Percentiles rank a stretch among this genome's conserved stretches.
phyloP scores from a whole-genome alignment of 1,284 basidiomycete species.

The Tilletia setariae region DNA sequence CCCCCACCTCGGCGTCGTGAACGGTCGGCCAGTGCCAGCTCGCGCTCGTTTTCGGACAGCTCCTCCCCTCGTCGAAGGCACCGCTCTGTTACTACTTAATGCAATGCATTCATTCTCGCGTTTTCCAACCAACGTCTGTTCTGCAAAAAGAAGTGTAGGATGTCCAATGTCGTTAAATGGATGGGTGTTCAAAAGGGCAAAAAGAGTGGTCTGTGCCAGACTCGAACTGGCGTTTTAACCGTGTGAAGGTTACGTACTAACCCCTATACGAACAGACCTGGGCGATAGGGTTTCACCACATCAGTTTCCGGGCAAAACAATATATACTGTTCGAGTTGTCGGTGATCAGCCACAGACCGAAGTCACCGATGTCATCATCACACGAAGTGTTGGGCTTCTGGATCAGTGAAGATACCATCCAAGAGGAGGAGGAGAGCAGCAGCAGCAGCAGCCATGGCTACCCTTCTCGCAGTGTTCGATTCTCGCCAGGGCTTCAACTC shows the following conservation, averaged over 20 bases:
- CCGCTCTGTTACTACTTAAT: no score
- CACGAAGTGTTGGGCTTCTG: background rate
- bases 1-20: background rate
- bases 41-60: background rate
- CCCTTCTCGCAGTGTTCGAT: slow-evolving; percentile 32
- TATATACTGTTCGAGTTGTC: background rate
- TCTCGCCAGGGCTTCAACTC: slow-evolving; percentile 30
- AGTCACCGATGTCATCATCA: no score
- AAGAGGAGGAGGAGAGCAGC: background rate
- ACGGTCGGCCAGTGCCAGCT: background rate
- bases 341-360: no score
- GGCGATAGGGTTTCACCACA: no score
- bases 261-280: slow-evolving; percentile 6
- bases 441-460: slow-evolving; percentile 3
- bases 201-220: slow-evolving; percentile 3
- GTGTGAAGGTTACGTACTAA: slow-evolving; percentile 14
- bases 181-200: background rate
- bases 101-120: no score
- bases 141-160: no score
- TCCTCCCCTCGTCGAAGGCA: no score
- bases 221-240: slow-evolving; percentile 14
- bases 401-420: background rate
- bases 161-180: no score
- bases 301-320: background rate
- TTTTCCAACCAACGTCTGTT: no score